Base-by-base conservation (phyloP, 169 alveolate species). In the Eimeria falciformis region DNA sequence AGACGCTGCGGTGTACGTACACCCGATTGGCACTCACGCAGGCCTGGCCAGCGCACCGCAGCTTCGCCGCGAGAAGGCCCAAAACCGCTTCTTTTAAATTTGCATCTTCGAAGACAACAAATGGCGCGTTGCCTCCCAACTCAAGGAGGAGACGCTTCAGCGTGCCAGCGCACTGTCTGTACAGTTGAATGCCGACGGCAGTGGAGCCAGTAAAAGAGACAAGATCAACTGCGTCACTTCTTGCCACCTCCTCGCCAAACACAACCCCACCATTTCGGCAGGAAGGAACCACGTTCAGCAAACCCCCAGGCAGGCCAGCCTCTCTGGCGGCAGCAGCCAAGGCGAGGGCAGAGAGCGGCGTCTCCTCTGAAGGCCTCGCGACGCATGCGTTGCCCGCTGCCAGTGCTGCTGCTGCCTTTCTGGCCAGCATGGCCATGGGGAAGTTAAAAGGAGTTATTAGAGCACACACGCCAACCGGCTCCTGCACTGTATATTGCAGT, bases 41-140 rank as follows among this genome's bases (percentile, higher is more conserved):
- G 33, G 95, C 90, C 62, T 92, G 95, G 14, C 95, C 95, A 1
- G 91, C 58, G 56, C 88, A 77, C 46, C 95, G 66, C 55, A 92
- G 90, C 69, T 92, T 92, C 21, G 85, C 56, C 23, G 92, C 93
- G 29, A 92, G 68, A n/a, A 92, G 18, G 12, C 92, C 95, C 56
- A 84, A 58, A 29, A 69, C 95, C 25, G 95, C 95, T 6, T 84
- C 90, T 12, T 92, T 71, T 11, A 92, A n/a, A n/a, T 92, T 58
- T 33, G 93, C 92, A 58, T 92, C 95, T 46, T 68, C 95, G 23
- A 92, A 92, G 33, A 92, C 93, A 18, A 92, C 90, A 75, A 92
- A 92, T 3, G 95, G 95, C 27, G 95, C 95, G 46, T 92, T 92
- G 25, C 94, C 94, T 23, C 95, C 95, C 18, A 92, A 21, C 81